A percentile compares a stretch with the other conserved stretches of the same genome.
Evolutionary conservation across 2,329 filamentous ascomycete genomes (phyloP).

Genomic region (Claviceps quebecensis): DNA sequence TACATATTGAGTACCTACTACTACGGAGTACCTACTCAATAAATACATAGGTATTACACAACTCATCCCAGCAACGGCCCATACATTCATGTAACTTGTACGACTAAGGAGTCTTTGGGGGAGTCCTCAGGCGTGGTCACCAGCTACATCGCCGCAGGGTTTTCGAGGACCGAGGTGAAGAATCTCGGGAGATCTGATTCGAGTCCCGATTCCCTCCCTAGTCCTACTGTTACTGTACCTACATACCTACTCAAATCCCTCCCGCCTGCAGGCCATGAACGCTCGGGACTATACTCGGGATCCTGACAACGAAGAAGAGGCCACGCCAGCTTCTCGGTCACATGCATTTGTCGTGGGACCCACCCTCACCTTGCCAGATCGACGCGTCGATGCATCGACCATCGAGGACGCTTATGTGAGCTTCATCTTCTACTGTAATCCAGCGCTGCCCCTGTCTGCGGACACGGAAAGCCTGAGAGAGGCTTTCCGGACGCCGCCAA

Average conservation of each 20-base stretch:
- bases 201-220: too few species aligned
- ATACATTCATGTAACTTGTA: not conserved
- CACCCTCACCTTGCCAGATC: conserved; percentile 43
- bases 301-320: not conserved
- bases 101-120: not conserved
- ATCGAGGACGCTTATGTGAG: conserved; percentile 71
- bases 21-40: too few species aligned
- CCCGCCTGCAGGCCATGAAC: not conserved
- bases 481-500: conserved; percentile 66
- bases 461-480: conserved; percentile 60
- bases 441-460: conserved; percentile 50
- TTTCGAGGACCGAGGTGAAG: not conserved
- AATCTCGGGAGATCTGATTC: not conserved
- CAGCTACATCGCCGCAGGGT: not conserved
- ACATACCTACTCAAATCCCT: too few species aligned
- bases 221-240: too few species aligned
- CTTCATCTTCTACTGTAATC: conserved; percentile 88
- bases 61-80: not conserved
- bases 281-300: not conserved
- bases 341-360: conserved; percentile 9
- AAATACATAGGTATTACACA: not conserved
- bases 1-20: too few species aligned
- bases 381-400: conserved; percentile 51
- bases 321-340: not conserved
- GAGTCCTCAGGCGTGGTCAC: not conserved